phyloP scores from a whole-genome alignment of 2,329 filamentous ascomycete species.

The Ceratocystis lukuohia region DNA sequence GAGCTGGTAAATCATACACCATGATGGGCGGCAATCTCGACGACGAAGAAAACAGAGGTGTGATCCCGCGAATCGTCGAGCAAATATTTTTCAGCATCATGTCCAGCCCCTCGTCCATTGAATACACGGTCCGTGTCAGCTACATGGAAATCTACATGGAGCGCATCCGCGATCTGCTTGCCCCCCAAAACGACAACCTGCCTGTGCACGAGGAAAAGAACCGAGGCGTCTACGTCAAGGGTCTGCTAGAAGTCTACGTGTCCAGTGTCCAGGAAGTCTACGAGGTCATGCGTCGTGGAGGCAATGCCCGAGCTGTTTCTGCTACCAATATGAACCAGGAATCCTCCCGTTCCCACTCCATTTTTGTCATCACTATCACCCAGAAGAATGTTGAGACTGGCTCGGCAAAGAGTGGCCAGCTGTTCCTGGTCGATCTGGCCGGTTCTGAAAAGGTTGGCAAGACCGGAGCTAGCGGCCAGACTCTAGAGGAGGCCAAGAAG shows the following conservation, averaged over 20 bases:
- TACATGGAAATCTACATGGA: slow-evolving; percentile 99
- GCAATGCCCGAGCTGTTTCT: slow-evolving; percentile 76
- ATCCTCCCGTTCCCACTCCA: slow-evolving; percentile 94
- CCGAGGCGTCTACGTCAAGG: slow-evolving; percentile 91
- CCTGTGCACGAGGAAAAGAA: slow-evolving; percentile 98
- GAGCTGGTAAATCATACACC: slow-evolving; percentile 96
- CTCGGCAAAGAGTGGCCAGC: slow-evolving; percentile 86
- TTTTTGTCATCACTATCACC: slow-evolving; percentile 91
- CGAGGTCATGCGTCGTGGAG: slow-evolving; percentile 89
- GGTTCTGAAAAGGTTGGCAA: slow-evolving; percentile 98
- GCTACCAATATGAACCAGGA: slow-evolving; percentile 99
- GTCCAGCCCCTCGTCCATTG: slow-evolving; percentile 80
- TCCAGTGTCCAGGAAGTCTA: slow-evolving; percentile 92
- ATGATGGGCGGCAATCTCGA: slow-evolving; percentile 79
- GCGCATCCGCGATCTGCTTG: slow-evolving; percentile 82
- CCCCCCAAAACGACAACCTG: slow-evolving; percentile 88
- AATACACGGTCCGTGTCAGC: slow-evolving; percentile 96
- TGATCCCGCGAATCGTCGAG: slow-evolving; percentile 92
- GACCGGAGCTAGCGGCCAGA: slow-evolving; percentile 93
- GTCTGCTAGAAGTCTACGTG: slow-evolving; percentile 85
- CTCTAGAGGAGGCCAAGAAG: slow-evolving; percentile 96
- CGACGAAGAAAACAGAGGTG: slow-evolving; percentile 74
- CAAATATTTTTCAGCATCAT: slow-evolving; percentile 96
- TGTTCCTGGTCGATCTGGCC: slow-evolving; percentile 95
- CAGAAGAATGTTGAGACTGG: slow-evolving; percentile 97